A percentile compares a stretch with the other conserved stretches of the same genome.
Evolutionary conservation across 1,284 basidiomycete genomes (phyloP).

Genomic region (Cutaneotrichosporon dermatis): DNA sequence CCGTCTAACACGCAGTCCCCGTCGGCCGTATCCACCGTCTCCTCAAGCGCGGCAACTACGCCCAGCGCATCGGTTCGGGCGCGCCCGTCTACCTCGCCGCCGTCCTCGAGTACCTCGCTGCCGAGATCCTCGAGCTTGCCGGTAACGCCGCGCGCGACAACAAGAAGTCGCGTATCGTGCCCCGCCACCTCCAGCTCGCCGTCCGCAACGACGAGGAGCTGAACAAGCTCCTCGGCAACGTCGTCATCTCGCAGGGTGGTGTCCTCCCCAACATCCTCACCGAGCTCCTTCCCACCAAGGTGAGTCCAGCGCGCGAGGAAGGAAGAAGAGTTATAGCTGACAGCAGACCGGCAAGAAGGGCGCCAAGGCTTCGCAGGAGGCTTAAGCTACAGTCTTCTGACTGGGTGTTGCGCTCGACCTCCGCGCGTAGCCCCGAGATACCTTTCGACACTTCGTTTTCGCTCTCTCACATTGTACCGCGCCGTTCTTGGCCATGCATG

Average conservation of each 20-base stretch:
- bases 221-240: conserved; percentile 59
- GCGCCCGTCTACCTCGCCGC: conserved; percentile 74
- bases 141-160: conserved; percentile 65
- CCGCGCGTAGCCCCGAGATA: neutral
- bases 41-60: conserved; percentile 79
- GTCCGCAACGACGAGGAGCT: conserved; percentile 81
- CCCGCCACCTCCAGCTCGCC: conserved; percentile 82
- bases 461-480: conserved; percentile 10
- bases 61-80: conserved; percentile 59
- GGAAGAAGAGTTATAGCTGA: neutral
- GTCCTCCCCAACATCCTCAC: conserved; percentile 69
- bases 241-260: conserved; percentile 87
- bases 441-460: conserved; percentile 10
- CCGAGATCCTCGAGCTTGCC: conserved; percentile 81
- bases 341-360: conserved; percentile 41
- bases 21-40: conserved; percentile 85
- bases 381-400: conserved; percentile 9
- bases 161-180: conserved; percentile 82
- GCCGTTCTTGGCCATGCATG: conserved; percentile 7
- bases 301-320: neutral
- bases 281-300: conserved; percentile 65
- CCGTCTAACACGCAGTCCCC: conserved; percentile 54
- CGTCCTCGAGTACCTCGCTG: conserved; percentile 60
- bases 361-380: conserved; percentile 26
- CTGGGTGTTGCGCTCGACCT: neutral